Base-by-base conservation (phyloP, 2,329 filamentous ascomycete species). In the Penicillium sp. region DNA sequence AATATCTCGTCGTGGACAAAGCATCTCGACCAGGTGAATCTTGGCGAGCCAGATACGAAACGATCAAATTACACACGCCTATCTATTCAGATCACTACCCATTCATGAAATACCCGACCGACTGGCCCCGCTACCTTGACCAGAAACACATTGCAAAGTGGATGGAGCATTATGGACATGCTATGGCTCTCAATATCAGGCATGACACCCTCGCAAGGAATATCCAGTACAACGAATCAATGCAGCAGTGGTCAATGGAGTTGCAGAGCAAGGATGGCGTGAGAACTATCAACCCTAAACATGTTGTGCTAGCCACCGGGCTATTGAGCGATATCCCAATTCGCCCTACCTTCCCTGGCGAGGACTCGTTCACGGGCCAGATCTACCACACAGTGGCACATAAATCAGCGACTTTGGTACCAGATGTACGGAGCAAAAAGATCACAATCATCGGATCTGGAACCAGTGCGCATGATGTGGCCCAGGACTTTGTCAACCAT, bases 1-100 rank as follows among this genome's bases (percentile, higher is more conserved):
- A 50, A 35, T 55, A 55, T 50, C 53, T 50, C 37, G 19, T 55
- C 37, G 53, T 55, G 46, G 53, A 55, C n/a, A 50, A 50, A 37
- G 47, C 35, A 19, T 50, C 53, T 55, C 53, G 26, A 22, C 35
- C 37, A 16, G 53, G 53, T 37, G 53, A 55, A 2, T 22, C 53
- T 14, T 55, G 53, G 53, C 46, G 26, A 24, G 24, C 35, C 2
- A 55, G 53, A 50, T 55, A 55, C 37, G 37, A 50, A 7, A 37
- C 53, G 13, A 46, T 55, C 19, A 55, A 46, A 45, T 11, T 50
- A 8, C 53, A 55, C 22, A 55, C 53, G 19, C 53, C 53, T 5
- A 37, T 26, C 9, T 44, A 21, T 3, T n/a, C 53, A 6, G 53
- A 45, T 22, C 53, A 55, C 53, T 55, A 49, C n/a, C 53, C 53